Conservation (phyloP, 805 yeast genomes). For the Nakazawaea anatomiae region DNA sequence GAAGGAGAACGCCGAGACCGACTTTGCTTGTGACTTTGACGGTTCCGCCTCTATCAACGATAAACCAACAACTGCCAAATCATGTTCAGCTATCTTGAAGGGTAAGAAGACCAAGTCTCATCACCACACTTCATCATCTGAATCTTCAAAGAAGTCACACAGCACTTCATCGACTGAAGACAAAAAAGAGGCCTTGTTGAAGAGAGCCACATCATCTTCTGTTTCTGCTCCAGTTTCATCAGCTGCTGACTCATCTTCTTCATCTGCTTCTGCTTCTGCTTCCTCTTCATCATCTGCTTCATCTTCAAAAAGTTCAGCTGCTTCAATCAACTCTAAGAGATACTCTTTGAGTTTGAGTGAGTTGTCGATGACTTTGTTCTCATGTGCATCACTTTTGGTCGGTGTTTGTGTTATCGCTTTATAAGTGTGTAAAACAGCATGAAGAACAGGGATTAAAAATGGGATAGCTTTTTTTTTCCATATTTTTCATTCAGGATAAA, state of each 20-base stretch:
- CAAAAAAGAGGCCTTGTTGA: not conserved
- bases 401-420: conserved; percentile 4
- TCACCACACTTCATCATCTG: conserved; percentile 14
- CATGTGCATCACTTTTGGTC: conserved; percentile 3
- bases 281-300: conserved; percentile 12
- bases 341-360: conserved; percentile 4
- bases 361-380: conserved; percentile 3
- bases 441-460: too few species aligned
- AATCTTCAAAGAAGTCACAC: not conserved
- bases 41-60: conserved; percentile 56
- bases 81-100: conserved; percentile 51
- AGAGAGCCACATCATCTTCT: not conserved
- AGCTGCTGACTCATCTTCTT: conserved; percentile 15
- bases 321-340: conserved; percentile 6
- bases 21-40: conserved; percentile 59
- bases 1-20: conserved; percentile 32
- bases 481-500: too few species aligned
- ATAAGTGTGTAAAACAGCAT: not conserved
- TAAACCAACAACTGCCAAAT: conserved; percentile 41
- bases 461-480: too few species aligned
- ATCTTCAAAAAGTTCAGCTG: conserved; percentile 2
- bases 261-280: conserved; percentile 13
- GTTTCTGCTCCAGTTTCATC: conserved; percentile 10
- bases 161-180: not conserved
- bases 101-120: conserved; percentile 17